Evolutionary conservation across 345 rosid genomes (phyloP), one percentile per base, ranked within the genome.

Genomic region (Sapria himalayana): DNA sequence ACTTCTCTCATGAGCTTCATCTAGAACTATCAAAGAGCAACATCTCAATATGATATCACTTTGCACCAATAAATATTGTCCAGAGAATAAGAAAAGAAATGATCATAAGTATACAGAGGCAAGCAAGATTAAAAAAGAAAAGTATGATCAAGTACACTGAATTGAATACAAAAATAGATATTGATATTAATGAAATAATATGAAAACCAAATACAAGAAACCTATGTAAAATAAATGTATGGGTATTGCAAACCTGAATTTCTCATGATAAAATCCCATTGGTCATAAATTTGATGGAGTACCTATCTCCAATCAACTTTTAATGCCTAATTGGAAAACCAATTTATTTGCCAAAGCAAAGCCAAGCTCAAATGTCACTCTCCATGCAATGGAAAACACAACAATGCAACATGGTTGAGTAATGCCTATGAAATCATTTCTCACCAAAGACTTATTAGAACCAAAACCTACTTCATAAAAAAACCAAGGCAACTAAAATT

Each of bases 351-450:
- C 97, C 94, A 2, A 86, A 67, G 46, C 39, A 45, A 50, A 81
- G 55, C 94, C 94, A 51, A 86, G 92, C 62, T 86, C 97, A 64
- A 66, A 72, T 4, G 97, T 81, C 25, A 86, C 92, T 47, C 97
- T 69, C 62, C 65, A 73, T 44, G 94, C 93, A 54, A 92, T 86
- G 36, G 93, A 77, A 51, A 86, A 89, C 49, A 86, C 94, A 6
- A 92, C 97, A 19, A 86, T 85, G 55, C 97, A 82, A 2, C 91
- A 92, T 12, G 97, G 97, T 55, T 86, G 97, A 37, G 97, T 86
- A 45, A 86, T 78, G 51, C 97, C 97, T 25, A 86, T 73, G 25
- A 72, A 52, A 39, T 94, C 94, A 45, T 82, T 65, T 27, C 73
- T 63, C 37, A 45, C 32, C 34, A 46, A 47, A 21, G 50, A 66